Evolutionary conservation across 2,329 filamentous ascomycete species (phyloP), one percentile per base, ranked within the genome.

Genomic region (Talaromyces sp.): DNA sequence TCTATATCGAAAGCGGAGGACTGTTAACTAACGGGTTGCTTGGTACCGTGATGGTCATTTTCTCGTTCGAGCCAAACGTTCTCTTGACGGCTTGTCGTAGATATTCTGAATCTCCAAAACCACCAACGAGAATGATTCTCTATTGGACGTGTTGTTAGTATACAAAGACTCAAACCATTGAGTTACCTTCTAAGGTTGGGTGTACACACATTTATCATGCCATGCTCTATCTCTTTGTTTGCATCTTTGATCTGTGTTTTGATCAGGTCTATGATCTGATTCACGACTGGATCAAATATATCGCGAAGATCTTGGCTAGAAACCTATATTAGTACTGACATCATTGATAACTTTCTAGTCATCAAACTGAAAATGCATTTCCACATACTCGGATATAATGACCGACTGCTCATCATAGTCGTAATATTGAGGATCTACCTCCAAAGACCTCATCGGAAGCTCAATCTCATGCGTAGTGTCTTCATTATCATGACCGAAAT

Each of bases 401-500:
- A 62, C 60, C 8, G 19, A 1, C 14, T 22, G 19, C 24, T 62
- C 60, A 1, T 62, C 60, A 2, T 62, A 35, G 8, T 62, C 60
- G 16, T 54, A 62, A 45, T 62, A 35, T 31, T 62, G 2, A 31
- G 60, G 49, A 24, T 52, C 60, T 8, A 39, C 33, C 10, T 62
- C 5, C 27, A 19, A 39, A 50, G 47, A 37, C 9, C 47, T 27
- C 33, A 62, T 62, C 7, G 7, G 27, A 4, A 62, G 49, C 13
- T 49, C 13, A 19, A 62, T 11, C 3, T 62, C 60, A 31, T 54
- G 27, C 24, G 35, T 62, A 10, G 47, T 62, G 22, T 35, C 10
- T 27, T n/a, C 13, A 39, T 24, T 14, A 22, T 37, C 10, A 19
- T 7, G 0, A 22, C 70, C 71, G 63, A 78, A 79, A 35, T 72